Evolutionary conservation across 2,329 filamentous ascomycete genomes (phyloP), one percentile per base, ranked within the genome.

Genomic region (Calonectria leucothoes): DNA sequence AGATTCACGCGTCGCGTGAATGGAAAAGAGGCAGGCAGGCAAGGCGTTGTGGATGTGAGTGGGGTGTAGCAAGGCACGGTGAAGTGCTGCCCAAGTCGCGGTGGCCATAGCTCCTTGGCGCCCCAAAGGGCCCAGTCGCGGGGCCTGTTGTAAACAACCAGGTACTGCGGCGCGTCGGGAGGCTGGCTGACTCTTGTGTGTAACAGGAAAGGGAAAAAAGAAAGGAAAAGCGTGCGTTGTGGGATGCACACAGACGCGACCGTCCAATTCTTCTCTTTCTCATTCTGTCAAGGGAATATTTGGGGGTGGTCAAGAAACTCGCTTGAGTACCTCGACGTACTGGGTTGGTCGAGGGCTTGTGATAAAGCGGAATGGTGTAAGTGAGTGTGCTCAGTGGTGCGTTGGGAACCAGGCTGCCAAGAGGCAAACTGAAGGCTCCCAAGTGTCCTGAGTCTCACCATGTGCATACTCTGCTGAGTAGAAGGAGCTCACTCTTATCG

Each of bases 41-140:
- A 11, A 31, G 25, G 42, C 15, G 39, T 31, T 51, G 61, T 6
- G 14, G n/a, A 29, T 3, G n/a, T 29, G 48, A 49, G 69, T 66
- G 49, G 52, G 68, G 68, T 75, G 74, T 74, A 33, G 39, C 7
- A 17, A 74, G 73, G 70, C 72, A 69, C 61, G 70, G 51, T 27
- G 51, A 71, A 68, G 45, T 67, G 63, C 66, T 68, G 39, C 63
- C 23, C 69, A 48, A 42, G 39, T 51, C 69, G 65, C 57, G 57
- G 63, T 76, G 74, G 75, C 73, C 77, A 80, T 76, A 79, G 78
- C 75, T 79, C 72, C 70, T 35, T 51, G 63, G 49, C 42, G 57
- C 64, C 59, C 25, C 31, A 10, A 55, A 52, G 69, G 65, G 48
- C 33, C 55, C 67, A 45, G 72, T 33, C 66, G 51, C 66, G 35